A percentile compares a stretch with the other conserved stretches of the same genome.
phyloP scores from a whole-genome alignment of 1,284 basidiomycete species.

The Pholiota adiposa region DNA sequence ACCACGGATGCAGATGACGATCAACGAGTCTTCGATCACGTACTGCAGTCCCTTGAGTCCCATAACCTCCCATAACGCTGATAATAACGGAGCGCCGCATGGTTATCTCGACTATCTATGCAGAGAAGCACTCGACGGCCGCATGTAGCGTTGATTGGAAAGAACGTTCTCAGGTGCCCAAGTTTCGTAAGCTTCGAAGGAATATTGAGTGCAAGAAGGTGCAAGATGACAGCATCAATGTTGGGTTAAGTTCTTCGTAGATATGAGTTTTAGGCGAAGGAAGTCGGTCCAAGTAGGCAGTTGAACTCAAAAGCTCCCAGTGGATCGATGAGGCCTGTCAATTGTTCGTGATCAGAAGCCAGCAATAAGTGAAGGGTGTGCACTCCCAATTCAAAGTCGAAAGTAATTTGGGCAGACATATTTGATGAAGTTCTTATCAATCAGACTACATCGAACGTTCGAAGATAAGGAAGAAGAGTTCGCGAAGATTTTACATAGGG shows the following conservation, averaged over 20 bases:
- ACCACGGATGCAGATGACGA: neutral
- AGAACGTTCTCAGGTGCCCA: neutral
- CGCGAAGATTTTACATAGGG: neutral
- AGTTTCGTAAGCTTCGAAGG: neutral
- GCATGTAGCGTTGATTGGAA: neutral
- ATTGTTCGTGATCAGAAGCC: neutral
- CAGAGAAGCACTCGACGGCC: neutral
- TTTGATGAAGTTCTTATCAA: neutral
- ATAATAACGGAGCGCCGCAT: neutral
- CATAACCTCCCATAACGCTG: neutral
- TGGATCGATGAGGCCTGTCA: neutral
- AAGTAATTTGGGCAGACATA: neutral
- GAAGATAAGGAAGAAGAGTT: neutral
- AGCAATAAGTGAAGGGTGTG: neutral
- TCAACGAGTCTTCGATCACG: neutral
- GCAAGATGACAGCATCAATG: conserved; percentile 1
- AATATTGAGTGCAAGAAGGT: neutral
- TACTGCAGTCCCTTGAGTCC: neutral
- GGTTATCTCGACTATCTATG: neutral
- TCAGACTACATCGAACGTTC: neutral
- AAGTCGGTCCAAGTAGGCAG: neutral
- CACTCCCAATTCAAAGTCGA: neutral
- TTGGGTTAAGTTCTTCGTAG: neutral
- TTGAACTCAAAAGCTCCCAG: neutral
- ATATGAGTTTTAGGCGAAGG: neutral